phyloP scores from a whole-genome alignment of 495 filamentous ascomycete species.

The Aspergillus indologenus region DNA sequence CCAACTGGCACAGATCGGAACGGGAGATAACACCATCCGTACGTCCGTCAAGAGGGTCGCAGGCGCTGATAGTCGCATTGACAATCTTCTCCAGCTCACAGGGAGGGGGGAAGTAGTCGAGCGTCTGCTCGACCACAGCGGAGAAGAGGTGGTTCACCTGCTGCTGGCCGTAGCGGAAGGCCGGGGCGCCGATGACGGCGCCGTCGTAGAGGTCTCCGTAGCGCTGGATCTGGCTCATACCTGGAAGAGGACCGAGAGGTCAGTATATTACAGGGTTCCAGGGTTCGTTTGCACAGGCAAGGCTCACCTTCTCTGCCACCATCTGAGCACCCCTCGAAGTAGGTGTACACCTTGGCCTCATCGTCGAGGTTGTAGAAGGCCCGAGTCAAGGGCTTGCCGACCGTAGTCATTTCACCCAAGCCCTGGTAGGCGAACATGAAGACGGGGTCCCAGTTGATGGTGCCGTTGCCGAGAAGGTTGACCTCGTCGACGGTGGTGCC shows the following conservation, averaged over 20 bases:
- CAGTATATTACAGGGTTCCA: too few species aligned
- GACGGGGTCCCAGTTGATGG: conserved; percentile 42
- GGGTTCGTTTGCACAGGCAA: not conserved
- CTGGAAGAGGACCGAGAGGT: not conserved
- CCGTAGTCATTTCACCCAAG: conserved; percentile 35
- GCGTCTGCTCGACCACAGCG: conserved; percentile 42
- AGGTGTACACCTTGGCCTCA: conserved; percentile 33
- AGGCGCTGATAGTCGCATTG: conserved; percentile 50
- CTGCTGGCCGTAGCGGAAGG: conserved; percentile 49
- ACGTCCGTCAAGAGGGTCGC: conserved; percentile 50
- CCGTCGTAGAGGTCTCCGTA: conserved; percentile 51
- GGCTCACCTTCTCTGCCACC: conserved; percentile 30
- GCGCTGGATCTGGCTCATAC: conserved; percentile 51
- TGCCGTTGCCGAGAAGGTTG: conserved; percentile 36
- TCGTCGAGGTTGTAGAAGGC: conserved; percentile 32
- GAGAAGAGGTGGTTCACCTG: conserved; percentile 50
- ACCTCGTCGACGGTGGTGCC: conserved; percentile 34
- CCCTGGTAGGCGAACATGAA: conserved; percentile 47
- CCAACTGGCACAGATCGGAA: conserved; percentile 49
- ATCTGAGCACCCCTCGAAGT: conserved; percentile 40
- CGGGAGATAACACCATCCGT: conserved; percentile 52
- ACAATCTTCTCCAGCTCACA: conserved; percentile 52
- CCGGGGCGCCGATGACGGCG: conserved; percentile 48
- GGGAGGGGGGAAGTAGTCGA: conserved; percentile 49
- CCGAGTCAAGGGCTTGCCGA: conserved; percentile 33